Percentiles rank a stretch among this genome's conserved stretches.
Conservation (phyloP, 257 asterid genomes). For the Cynanchum wilfordii region DNA sequence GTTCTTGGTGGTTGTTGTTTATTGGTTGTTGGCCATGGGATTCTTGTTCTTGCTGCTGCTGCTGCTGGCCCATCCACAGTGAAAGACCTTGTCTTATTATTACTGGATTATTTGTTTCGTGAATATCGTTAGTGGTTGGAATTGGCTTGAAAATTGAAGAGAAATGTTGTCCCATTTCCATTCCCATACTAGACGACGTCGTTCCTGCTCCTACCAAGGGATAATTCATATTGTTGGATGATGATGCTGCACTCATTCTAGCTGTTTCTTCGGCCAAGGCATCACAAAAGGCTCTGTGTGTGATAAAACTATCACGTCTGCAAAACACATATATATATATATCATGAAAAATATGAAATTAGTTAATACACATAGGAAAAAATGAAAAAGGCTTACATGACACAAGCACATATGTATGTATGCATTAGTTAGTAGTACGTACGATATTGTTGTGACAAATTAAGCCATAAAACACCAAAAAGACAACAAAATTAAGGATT, state of each 20-base stretch:
- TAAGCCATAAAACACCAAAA: too few relatives aligned
- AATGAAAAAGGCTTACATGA: too few relatives aligned
- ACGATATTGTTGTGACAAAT: too few relatives aligned
- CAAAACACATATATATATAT: background rate
- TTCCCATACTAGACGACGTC: background rate
- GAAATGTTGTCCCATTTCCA: constrained; percentile 40
- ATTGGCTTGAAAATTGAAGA: constrained; percentile 49
- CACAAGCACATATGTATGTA: too few relatives aligned
- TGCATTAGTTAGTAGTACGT: too few relatives aligned
- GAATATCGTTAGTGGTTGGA: constrained; percentile 13
- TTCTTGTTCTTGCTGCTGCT: background rate
- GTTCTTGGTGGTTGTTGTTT: constrained; percentile 41
- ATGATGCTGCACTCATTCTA: constrained; percentile 59
- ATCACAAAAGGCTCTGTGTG: constrained; percentile 93
- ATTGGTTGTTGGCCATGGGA: constrained; percentile 31
- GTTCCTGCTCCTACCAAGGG: constrained; percentile 41
- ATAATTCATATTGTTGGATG: constrained; percentile 36
- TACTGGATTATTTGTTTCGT: constrained; percentile 21
- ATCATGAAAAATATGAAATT: too few relatives aligned
- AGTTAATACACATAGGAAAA: too few relatives aligned
- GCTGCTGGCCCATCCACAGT: constrained; percentile 41
- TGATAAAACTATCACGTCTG: constrained; percentile 93
- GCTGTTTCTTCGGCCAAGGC: constrained; percentile 93
- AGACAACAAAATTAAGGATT: too few relatives aligned
- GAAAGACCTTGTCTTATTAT: constrained; percentile 39